These are phyloP conservation scores for Baudoinia panamericana DNA, from an alignment of 495 filamentous ascomycete genomes.

Conservation along the genomic window DNA sequence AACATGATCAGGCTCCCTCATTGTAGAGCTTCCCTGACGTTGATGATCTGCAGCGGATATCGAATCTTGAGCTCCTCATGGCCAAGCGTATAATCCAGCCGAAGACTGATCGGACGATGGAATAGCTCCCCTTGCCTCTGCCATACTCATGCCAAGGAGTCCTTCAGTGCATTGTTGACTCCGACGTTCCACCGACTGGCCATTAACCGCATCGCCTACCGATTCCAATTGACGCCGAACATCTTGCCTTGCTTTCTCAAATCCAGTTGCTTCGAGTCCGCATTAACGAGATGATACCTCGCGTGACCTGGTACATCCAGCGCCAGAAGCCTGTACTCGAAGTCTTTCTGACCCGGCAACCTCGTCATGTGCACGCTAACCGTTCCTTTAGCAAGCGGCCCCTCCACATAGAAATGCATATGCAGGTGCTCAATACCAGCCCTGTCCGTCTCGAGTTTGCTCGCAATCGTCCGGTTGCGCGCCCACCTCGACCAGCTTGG, in stretches of 20 bases:
- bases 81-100: no score
- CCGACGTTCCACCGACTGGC: not conserved
- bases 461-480: conserved; percentile 65
- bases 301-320: conserved; percentile 56
- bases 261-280: conserved; percentile 32
- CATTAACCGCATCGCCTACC: no score
- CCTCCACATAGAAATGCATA: conserved; percentile 87
- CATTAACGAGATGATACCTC: conserved; percentile 47
- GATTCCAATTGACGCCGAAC: conserved; percentile 56
- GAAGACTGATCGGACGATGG: no score
- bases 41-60: no score
- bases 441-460: conserved; percentile 44
- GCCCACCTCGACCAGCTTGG: conserved; percentile 72
- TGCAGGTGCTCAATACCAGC: conserved; percentile 67
- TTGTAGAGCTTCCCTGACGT: no score
- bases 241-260: conserved; percentile 39
- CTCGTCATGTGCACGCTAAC: conserved; percentile 70
- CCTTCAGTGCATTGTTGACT: no score
- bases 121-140: no score
- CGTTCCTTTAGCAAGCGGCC: conserved; percentile 58
- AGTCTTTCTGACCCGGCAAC: conserved; percentile 47
- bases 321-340: conserved; percentile 66
- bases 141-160: no score
- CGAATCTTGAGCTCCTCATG: no score
- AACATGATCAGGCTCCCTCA: no score